Percentiles rank a stretch among this genome's conserved stretches.
Evolutionary conservation across 345 rosid species (phyloP).

Genomic region (Acer yangbiense): DNA sequence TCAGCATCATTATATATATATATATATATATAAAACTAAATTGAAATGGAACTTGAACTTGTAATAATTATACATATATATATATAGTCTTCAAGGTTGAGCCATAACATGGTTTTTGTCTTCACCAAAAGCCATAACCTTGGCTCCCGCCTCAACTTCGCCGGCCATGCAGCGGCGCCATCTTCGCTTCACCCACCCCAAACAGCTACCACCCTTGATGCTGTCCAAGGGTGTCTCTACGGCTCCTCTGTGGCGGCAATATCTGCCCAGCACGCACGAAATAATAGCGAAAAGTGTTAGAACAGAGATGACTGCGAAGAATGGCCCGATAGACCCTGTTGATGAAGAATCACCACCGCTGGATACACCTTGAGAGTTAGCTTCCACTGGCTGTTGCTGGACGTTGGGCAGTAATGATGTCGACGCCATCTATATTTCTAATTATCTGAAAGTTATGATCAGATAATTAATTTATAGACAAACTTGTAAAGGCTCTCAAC

Average conservation of each 20-base stretch:
- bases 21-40: no score
- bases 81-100: background rate
- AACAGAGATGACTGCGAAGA: slow-evolving; percentile 65
- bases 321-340: slow-evolving; percentile 65
- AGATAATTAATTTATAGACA: background rate
- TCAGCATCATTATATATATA: background rate
- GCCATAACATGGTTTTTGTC: background rate
- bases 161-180: slow-evolving; percentile 34
- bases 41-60: background rate
- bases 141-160: slow-evolving; percentile 47
- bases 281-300: slow-evolving; percentile 48
- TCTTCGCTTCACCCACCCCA: slow-evolving; percentile 47
- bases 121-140: slow-evolving; percentile 30
- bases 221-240: slow-evolving; percentile 37
- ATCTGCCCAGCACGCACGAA: slow-evolving; percentile 66
- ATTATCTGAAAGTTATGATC: background rate
- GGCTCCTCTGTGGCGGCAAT: slow-evolving; percentile 32
- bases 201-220: slow-evolving; percentile 37
- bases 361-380: slow-evolving; percentile 21
- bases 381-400: slow-evolving; percentile 29
- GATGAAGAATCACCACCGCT: slow-evolving; percentile 32
- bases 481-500: no score
- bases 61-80: no score
- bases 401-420: slow-evolving; percentile 30
- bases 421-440: slow-evolving; percentile 25